Evolutionary conservation across 768 basidiomycete species (phyloP).

Genomic region (Gelatoporia subvermispora): DNA sequence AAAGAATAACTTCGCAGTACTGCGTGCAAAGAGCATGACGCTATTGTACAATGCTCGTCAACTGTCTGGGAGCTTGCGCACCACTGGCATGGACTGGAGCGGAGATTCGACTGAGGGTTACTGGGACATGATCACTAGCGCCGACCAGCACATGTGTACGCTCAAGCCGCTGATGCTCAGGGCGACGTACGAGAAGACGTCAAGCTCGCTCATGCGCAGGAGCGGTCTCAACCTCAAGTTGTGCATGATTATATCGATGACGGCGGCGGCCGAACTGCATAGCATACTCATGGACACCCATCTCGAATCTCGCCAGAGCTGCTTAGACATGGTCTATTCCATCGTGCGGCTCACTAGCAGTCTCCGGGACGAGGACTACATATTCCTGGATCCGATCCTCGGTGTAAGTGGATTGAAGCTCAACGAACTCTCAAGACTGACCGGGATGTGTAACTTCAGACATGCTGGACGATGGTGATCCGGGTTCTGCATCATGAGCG

Average conservation of each 20-base stretch:
- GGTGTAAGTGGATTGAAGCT: slow-evolving; percentile 16
- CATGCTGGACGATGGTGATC: slow-evolving; percentile 19
- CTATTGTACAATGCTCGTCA: slow-evolving; percentile 6
- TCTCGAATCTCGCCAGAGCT: slow-evolving; percentile 16
- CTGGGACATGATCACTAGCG: slow-evolving; percentile 20
- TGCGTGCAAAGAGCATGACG: slow-evolving; percentile 13
- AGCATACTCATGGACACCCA: slow-evolving; percentile 17
- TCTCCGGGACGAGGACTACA: slow-evolving; percentile 20
- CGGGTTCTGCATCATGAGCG: slow-evolving; percentile 15
- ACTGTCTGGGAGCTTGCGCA: slow-evolving; percentile 4
- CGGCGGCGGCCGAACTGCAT: slow-evolving; percentile 20
- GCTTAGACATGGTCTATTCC: slow-evolving; percentile 16
- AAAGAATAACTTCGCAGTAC: slow-evolving; percentile 14
- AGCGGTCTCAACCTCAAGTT: slow-evolving; percentile 18
- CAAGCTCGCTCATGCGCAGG: slow-evolving; percentile 1
- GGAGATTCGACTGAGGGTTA: slow-evolving; percentile 13
- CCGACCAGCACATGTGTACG: slow-evolving; percentile 12
- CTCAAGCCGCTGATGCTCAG: slow-evolving; percentile 17
- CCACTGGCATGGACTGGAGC: slow-evolving; percentile 8
- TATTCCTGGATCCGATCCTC: slow-evolving; percentile 18
- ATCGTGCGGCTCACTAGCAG: slow-evolving; percentile 18
- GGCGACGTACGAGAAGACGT: slow-evolving; percentile 13
- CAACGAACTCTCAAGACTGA: no score
- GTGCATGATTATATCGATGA: slow-evolving; percentile 17
- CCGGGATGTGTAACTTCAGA: slow-evolving; percentile 5